Evolutionary conservation across 345 rosid species (phyloP).

Genomic region (Euclidium syriacum): DNA sequence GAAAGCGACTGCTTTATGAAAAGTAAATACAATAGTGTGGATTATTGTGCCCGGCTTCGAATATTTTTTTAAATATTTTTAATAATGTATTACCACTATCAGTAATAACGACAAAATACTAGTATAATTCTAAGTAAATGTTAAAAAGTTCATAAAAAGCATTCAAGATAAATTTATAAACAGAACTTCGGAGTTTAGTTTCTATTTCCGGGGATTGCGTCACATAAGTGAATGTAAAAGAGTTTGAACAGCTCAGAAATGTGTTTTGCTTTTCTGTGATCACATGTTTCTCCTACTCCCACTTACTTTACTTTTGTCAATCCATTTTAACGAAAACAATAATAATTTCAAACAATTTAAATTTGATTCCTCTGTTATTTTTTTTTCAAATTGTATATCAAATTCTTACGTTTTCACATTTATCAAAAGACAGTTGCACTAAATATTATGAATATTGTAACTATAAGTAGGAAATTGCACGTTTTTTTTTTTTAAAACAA

Average conservation of each 20-base stretch:
- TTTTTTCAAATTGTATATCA: no score
- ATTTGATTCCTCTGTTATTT: no score
- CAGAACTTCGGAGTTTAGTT: neutral
- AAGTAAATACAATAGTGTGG: neutral
- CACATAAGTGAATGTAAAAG: neutral
- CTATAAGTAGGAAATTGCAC: no score
- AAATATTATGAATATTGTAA: no score
- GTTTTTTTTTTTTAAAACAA: no score
- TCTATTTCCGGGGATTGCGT: neutral
- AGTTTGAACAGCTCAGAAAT: constrained; percentile 23
- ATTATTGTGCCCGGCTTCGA: constrained; percentile 8
- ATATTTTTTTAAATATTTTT: neutral
- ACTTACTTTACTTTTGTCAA: neutral
- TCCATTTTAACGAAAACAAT: neutral
- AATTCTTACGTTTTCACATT: no score
- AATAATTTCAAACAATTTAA: no score
- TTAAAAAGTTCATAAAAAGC: neutral
- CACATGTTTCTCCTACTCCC: constrained; percentile 10
- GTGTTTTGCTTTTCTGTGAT: constrained; percentile 10
- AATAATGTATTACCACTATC: neutral
- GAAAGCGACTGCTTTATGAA: constrained; percentile 21
- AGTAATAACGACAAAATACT: constrained; percentile 5
- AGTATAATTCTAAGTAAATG: neutral
- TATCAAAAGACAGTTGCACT: no score
- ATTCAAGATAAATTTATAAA: neutral